Conservation (phyloP, 371 early-diverging fungal species). For the Apophysomyces elegans region DNA sequence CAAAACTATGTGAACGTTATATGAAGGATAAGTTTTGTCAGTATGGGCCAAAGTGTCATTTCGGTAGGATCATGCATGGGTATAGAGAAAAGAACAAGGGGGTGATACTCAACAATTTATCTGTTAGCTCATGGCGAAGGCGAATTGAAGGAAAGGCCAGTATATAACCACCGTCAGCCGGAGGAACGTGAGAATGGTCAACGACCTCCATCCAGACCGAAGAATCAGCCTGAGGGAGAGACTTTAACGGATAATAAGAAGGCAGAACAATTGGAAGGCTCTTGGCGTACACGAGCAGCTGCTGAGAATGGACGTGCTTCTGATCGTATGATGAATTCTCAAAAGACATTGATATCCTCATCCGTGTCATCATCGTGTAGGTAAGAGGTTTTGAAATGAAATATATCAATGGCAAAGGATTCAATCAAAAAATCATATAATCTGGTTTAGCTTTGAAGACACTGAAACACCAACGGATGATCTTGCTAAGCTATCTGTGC, state of each 20-base stretch:
- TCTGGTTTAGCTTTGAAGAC: neutral
- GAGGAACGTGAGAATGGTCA: slow-evolving; percentile 13
- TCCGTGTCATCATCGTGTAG: neutral
- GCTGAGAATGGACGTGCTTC: neutral
- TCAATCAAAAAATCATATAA: neutral
- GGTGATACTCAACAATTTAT: neutral
- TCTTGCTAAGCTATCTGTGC: neutral
- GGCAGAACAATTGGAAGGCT: slow-evolving; percentile 7
- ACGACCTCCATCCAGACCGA: slow-evolving; percentile 29
- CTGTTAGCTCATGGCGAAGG: slow-evolving; percentile 24
- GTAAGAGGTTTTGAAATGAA: neutral
- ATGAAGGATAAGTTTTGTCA: slow-evolving; percentile 80
- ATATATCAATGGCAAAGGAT: neutral
- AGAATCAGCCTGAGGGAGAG: slow-evolving; percentile 26
- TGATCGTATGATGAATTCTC: neutral
- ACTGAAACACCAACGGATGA: neutral
- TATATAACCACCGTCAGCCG: slow-evolving; percentile 15
- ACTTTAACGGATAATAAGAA: slow-evolving; percentile 15
- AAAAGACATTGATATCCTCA: neutral
- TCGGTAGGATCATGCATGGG: slow-evolving; percentile 52
- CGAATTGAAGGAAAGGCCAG: slow-evolving; percentile 36
- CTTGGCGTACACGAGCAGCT: slow-evolving; percentile 25
- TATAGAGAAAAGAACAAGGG: neutral
- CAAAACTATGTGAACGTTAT: slow-evolving; percentile 81
- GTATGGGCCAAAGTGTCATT: slow-evolving; percentile 84